phyloP scores from a whole-genome alignment of 2,329 filamentous ascomycete species.

The Paraphoma chrysanthemicola region DNA sequence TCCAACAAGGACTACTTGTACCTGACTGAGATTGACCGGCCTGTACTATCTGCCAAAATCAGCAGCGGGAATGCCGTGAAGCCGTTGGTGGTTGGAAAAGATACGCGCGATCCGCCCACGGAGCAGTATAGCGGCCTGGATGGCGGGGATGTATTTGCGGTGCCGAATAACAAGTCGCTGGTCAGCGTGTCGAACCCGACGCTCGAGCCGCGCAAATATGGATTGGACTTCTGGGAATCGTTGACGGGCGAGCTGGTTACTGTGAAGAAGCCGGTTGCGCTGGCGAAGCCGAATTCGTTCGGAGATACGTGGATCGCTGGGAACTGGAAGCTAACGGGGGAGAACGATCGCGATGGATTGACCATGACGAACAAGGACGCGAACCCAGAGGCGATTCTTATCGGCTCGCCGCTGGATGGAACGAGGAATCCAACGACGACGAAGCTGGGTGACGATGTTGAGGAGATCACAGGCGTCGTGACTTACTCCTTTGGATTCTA shows the following conservation, averaged over 20 bases:
- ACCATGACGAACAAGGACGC: conserved; percentile 68
- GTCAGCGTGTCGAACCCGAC: conserved; percentile 67
- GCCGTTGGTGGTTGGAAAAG: conserved; percentile 67
- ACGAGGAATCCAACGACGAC: conserved; percentile 64
- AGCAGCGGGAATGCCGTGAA: conserved; percentile 62
- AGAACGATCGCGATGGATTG: conserved; percentile 68
- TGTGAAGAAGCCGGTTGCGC: conserved; percentile 62
- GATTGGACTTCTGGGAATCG: conserved; percentile 78
- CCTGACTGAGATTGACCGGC: conserved; percentile 65
- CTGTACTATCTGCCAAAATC: conserved; percentile 61
- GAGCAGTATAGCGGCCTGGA: conserved; percentile 69
- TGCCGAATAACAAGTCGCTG: conserved; percentile 68
- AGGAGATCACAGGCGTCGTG: conserved; percentile 73
- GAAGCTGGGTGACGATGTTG: conserved; percentile 70
- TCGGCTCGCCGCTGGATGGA: conserved; percentile 71
- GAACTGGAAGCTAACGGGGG: conserved; percentile 67
- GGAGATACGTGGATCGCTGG: conserved; percentile 75
- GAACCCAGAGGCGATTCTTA: conserved; percentile 73
- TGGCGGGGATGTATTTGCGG: conserved; percentile 67
- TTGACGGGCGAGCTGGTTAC: conserved; percentile 72
- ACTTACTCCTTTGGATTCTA: conserved; percentile 73
- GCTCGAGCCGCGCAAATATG: conserved; percentile 67
- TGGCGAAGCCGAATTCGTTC: conserved; percentile 68
- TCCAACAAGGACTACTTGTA: conserved; percentile 65
- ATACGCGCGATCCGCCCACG: conserved; percentile 65